Percentiles rank a stretch among this genome's conserved stretches.
phyloP scores from a whole-genome alignment of 2,329 filamentous ascomycete species.

The Elsinoe ampelina region DNA sequence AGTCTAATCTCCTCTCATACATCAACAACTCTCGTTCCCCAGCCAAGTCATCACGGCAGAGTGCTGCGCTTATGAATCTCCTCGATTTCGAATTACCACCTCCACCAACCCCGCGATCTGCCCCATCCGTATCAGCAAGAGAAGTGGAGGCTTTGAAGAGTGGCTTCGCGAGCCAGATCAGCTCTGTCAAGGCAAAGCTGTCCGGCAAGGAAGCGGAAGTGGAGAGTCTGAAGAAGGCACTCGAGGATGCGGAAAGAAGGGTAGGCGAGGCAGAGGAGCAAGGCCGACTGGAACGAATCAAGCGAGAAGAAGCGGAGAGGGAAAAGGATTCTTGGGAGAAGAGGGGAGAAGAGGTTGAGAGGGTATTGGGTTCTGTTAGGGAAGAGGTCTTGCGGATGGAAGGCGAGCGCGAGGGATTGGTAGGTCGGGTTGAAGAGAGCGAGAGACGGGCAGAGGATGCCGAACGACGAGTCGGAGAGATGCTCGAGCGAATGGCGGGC shows the following conservation, averaged over 20 bases:
- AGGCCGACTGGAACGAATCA: slow-evolving; percentile 64
- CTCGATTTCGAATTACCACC: slow-evolving; percentile 92
- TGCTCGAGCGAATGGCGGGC: slow-evolving; percentile 62
- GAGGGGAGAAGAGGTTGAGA: slow-evolving; percentile 76
- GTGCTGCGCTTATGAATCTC: slow-evolving; percentile 52
- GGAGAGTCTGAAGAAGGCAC: slow-evolving; percentile 72
- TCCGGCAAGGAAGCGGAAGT: slow-evolving; percentile 92
- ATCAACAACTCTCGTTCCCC: slow-evolving; percentile 36
- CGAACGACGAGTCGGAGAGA: slow-evolving; percentile 34
- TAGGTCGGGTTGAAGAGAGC: slow-evolving; percentile 64
- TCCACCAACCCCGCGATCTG: slow-evolving; percentile 79
- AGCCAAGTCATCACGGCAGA: slow-evolving; percentile 19
- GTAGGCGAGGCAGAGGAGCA: slow-evolving; percentile 79
- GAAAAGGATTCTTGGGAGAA: slow-evolving; percentile 79
- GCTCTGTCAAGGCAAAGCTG: slow-evolving; percentile 81
- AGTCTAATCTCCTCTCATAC: slow-evolving; percentile 40
- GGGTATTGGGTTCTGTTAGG: slow-evolving; percentile 66
- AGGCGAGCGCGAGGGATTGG: slow-evolving; percentile 70
- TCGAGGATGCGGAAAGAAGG: slow-evolving; percentile 83
- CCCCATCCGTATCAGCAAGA: slow-evolving; percentile 82
- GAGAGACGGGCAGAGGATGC: slow-evolving; percentile 68
- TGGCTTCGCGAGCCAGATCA: slow-evolving; percentile 82
- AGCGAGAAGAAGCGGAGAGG: slow-evolving; percentile 61
- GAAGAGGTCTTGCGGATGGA: slow-evolving; percentile 71
- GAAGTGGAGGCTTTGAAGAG: slow-evolving; percentile 92